phyloP scores from a whole-genome alignment of 345 rosid species.

The Draba incana region DNA sequence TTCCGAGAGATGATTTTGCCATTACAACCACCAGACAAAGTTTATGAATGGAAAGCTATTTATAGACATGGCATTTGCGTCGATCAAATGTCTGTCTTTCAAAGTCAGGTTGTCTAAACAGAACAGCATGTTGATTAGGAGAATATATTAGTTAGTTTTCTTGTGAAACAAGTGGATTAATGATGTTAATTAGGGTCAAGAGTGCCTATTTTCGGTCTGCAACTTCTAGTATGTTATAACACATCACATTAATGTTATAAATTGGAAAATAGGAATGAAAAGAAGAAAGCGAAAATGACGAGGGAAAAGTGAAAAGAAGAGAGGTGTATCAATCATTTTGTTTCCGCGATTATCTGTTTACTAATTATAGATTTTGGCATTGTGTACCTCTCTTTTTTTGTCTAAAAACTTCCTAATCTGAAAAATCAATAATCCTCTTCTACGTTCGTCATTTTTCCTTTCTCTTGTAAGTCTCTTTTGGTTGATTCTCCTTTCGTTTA shows the following conservation, averaged over 20 bases:
- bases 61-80: not conserved
- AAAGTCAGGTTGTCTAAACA: not conserved
- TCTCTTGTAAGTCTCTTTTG: conserved; percentile 15
- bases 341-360: conserved; percentile 10
- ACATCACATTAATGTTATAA: not conserved
- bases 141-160: not conserved
- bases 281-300: conserved; percentile 22
- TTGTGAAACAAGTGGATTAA: not conserved
- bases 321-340: conserved; percentile 24
- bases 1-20: conserved; percentile 12
- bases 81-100: conserved; percentile 4
- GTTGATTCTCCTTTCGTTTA: conserved; percentile 3
- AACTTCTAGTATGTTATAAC: not conserved
- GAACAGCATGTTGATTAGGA: conserved; percentile 7
- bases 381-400: conserved; percentile 37
- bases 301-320: conserved; percentile 22
- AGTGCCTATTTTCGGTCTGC: conserved; percentile 1
- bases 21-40: not conserved
- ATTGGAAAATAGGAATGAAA: not conserved
- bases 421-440: conserved; percentile 5
- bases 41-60: not conserved
- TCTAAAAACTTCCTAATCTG: conserved; percentile 25
- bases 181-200: conserved; percentile 1
- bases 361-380: conserved; percentile 29
- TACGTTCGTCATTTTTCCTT: conserved; percentile 21